Evolutionary conservation across 1,139 yeast genomes (phyloP), one percentile per base, ranked within the genome.

Genomic region (Scheffersomyces segobiensis): DNA sequence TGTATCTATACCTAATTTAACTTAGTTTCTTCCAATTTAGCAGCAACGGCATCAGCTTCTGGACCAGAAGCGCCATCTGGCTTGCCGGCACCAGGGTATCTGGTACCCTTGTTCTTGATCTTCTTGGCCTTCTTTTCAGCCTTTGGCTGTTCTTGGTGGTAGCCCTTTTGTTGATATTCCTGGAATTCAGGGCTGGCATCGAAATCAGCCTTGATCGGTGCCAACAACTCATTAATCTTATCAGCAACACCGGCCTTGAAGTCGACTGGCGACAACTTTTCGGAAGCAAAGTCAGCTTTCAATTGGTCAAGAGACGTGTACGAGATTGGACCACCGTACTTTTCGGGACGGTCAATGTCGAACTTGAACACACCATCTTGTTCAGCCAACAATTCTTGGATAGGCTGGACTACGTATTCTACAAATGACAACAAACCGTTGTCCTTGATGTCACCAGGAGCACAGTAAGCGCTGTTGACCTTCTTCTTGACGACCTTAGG

Each of bases 281-380:
- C 90, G 32, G 83, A 81, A 54, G 83, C 87, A 75, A 83, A 96
- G 66, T 89, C 97, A 49, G 79, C 77, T 73, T 89, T 88, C 68
- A 95, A 80, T 47, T 85, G 81, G n/a, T 85, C 93, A 65, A 91
- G 80, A 26, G 91, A 82, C 53, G 73, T 72, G 82, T 86, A 96
- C 54, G 88, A 80, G 59, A 95, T 81, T 65, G 96, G 89, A 56
- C 99, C 99, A 66, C 99, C 99, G 74, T 91, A 96, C 78, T 95
- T 89, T 71, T 95, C 99, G 53, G 98, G 98, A 77, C 99, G 89
- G 69, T 89, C 87, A 66, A 96, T 87, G 72, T 76, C 79, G 78
- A 95, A 91, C 55, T 80, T 77, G 71, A 85, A 91, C 61, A 75
- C 74, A 17, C 82, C 85, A 6, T 78, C 81, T 57, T 85, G 85